A percentile compares a stretch with the other conserved stretches of the same genome.
Conservation (phyloP, 1,284 basidiomycete genomes). For the Gastroboletus turbinatus region DNA sequence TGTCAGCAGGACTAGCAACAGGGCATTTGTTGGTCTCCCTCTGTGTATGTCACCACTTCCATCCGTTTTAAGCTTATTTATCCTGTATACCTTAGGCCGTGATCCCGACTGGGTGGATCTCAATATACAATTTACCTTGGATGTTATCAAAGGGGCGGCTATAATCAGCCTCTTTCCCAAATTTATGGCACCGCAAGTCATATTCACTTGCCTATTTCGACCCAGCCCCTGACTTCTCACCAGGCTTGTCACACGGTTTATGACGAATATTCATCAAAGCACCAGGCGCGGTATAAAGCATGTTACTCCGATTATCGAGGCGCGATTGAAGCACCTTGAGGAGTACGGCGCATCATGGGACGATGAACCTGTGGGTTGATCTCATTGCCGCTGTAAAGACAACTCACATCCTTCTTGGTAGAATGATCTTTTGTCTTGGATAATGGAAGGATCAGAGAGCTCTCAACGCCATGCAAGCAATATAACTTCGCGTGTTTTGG, state of each 20-base stretch:
- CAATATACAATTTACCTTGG: constrained; percentile 36
- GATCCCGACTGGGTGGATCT: constrained; percentile 37
- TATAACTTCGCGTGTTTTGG: constrained; percentile 35
- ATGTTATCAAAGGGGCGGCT: constrained; percentile 32
- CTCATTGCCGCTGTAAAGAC: neutral
- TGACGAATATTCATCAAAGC: constrained; percentile 6
- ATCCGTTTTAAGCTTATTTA: neutral
- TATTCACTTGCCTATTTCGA: neutral
- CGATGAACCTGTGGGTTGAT: constrained; percentile 37
- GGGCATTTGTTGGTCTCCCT: constrained; percentile 42
- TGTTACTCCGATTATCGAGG: constrained; percentile 36
- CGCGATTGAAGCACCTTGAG: constrained; percentile 31
- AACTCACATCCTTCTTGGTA: constrained; percentile 10
- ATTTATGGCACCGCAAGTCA: constrained; percentile 39
- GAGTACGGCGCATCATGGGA: constrained; percentile 32
- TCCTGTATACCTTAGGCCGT: constrained; percentile 33
- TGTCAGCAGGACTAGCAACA: constrained; percentile 36
- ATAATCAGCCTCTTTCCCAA: constrained; percentile 39
- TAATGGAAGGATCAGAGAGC: constrained; percentile 40
- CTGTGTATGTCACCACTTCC: constrained; percentile 33
- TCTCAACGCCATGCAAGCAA: constrained; percentile 28
- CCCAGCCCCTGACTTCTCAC: neutral
- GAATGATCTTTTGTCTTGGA: constrained; percentile 46
- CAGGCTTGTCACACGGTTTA: constrained; percentile 8
- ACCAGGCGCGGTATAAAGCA: constrained; percentile 24